A percentile compares a stretch with the other conserved stretches of the same genome.
These are phyloP conservation scores for Dictyostelium citrinum DNA, from an alignment of 78 protist species.

Conservation along the genomic window DNA sequence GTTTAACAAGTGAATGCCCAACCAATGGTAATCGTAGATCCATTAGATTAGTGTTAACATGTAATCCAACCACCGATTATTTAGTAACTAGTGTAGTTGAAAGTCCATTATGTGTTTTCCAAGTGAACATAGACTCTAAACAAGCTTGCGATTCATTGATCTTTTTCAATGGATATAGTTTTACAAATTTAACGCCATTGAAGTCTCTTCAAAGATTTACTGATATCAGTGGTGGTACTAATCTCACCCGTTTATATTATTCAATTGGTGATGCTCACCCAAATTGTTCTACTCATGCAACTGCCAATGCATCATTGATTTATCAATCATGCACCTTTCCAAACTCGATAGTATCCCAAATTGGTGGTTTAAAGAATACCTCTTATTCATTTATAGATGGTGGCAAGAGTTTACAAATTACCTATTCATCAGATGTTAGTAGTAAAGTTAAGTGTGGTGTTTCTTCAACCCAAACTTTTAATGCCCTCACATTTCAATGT, in stretches of 20 bases:
- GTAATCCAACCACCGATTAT: background rate
- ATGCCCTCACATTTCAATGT: background rate
- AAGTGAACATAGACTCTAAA: background rate
- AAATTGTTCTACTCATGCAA: background rate
- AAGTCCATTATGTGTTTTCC: background rate
- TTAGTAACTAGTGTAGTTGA: background rate
- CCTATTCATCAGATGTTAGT: background rate
- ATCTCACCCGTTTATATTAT: background rate
- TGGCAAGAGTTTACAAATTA: background rate
- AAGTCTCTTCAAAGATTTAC: background rate
- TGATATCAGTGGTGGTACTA: background rate
- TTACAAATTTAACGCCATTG: background rate
- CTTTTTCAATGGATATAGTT: background rate
- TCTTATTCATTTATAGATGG: background rate
- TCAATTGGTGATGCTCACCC: background rate
- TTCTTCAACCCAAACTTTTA: background rate
- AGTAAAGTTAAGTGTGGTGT: background rate
- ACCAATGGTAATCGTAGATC: background rate
- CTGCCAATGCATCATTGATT: background rate
- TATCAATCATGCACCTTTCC: background rate
- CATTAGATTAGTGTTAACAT: background rate
- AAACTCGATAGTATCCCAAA: background rate
- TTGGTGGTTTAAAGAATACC: background rate
- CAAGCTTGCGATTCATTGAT: background rate
- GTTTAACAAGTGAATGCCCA: background rate